Conservation (phyloP, 2,329 filamentous ascomycete genomes). For the Fusarium mexicanum region DNA sequence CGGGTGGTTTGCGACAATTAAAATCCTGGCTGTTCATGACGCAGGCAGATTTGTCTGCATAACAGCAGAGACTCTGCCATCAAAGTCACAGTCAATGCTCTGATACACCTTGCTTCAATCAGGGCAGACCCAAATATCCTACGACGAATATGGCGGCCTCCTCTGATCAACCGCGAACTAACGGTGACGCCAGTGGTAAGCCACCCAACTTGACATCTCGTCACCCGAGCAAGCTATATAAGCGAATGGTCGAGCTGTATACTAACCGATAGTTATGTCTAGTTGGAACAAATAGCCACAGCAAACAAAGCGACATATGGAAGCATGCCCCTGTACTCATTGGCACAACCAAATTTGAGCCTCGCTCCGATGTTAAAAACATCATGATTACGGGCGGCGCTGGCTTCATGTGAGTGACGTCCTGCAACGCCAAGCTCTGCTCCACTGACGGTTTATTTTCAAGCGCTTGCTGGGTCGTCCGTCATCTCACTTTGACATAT, state of each 20-base stretch:
- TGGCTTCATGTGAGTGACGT: constrained; percentile 78
- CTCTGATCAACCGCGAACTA: constrained; percentile 17
- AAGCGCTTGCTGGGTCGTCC: constrained; percentile 84
- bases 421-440: constrained; percentile 11
- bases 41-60: constrained; percentile 20
- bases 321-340: constrained; percentile 75
- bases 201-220: neutral
- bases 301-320: constrained; percentile 70
- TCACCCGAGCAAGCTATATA: neutral
- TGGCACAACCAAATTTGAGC: constrained; percentile 76
- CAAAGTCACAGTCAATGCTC: neutral
- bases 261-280: neutral
- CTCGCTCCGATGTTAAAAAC: constrained; percentile 75
- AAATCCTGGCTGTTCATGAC: constrained; percentile 31
- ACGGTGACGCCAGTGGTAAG: constrained; percentile 24
- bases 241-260: neutral
- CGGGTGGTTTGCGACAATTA: constrained; percentile 28
- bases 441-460: constrained; percentile 32
- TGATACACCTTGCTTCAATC: neutral
- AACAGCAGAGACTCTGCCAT: constrained; percentile 6
- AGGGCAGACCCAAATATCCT: neutral
- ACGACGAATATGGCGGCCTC: constrained; percentile 26
- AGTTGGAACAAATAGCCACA: constrained; percentile 26
- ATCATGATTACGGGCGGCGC: constrained; percentile 87
- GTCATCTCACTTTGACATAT: constrained; percentile 80